These are phyloP conservation scores for Myxozyma melibiosi DNA, from an alignment of 805 yeast genomes.

Conservation along the genomic window DNA sequence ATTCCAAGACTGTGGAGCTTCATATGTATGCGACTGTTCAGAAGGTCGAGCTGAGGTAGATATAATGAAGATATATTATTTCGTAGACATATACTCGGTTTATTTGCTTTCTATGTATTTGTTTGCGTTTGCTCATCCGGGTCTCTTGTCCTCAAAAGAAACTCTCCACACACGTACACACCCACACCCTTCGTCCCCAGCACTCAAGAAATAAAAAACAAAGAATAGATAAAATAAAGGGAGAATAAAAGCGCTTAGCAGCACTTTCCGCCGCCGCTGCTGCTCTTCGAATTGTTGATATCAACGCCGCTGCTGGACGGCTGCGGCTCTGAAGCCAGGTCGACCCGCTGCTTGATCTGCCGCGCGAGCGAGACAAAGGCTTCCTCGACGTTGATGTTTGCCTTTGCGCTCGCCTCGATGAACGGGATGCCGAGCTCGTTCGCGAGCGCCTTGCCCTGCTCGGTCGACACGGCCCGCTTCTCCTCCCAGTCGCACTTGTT, in stretches of 20 bases:
- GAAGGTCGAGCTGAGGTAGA: no score
- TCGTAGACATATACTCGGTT: no score
- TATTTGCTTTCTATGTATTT: no score
- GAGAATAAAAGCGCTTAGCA: constrained; percentile 33
- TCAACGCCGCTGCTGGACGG: constrained; percentile 40
- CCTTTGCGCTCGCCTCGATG: constrained; percentile 95
- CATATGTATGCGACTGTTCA: no score
- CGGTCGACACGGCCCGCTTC: constrained; percentile 73
- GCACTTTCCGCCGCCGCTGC: constrained; percentile 40
- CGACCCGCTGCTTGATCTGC: constrained; percentile 54
- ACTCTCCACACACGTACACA: no score
- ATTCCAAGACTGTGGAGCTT: no score
- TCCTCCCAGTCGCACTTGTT: constrained; percentile 89
- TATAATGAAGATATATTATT: no score
- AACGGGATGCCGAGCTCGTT: constrained; percentile 85
- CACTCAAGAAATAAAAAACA: not conserved
- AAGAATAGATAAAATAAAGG: not conserved
- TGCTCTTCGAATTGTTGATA: constrained; percentile 30
- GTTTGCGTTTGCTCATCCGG: no score
- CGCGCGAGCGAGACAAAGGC: constrained; percentile 84
- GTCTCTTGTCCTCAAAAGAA: no score
- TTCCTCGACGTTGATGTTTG: constrained; percentile 87
- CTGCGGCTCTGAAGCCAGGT: constrained; percentile 41
- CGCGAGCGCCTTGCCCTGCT: constrained; percentile 90
- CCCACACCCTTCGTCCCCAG: not conserved